Evolutionary conservation across 495 filamentous ascomycete genomes (phyloP), one percentile per base, ranked within the genome.

Genomic region (Lophium mytilinum): DNA sequence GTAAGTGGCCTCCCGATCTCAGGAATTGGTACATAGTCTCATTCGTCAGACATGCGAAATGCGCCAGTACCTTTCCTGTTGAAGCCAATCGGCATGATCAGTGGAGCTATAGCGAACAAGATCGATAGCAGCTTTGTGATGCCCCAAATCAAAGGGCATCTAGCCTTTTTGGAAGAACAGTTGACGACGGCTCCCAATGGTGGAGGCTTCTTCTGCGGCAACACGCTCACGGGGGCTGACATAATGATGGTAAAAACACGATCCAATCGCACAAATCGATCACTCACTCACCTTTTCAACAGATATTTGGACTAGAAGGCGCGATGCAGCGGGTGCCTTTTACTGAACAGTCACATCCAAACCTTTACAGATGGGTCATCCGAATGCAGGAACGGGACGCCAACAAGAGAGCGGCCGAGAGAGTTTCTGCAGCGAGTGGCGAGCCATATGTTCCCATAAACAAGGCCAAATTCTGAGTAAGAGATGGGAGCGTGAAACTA

Each of bases 11-110:
- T 21, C 40, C 30, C 19, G 45, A 24, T 37, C 4, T 12, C 17
- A 14, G 9, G n/a, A 1, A 3, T 39, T 19, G 19, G 56, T 12
- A 48, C 39, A 19, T 47, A 35, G 14, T 34, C n/a, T 21, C 33
- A 14, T 52, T 5, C 24, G 37, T 14, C 24, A 85, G 83, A 64
- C 11, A 74, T 96, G 50, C 82, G 80, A 57, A 77, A 79, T 11
- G 71, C 81, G 4, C 79, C 83, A 0, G 72, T 88, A 6, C 90
- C 90, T 1, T 95, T 95, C 79, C 90, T 95, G 76, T 73, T 96
- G 67, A 85, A 84, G 41, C 89, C 88, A 15, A 78, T 96, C 56
- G 85, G 87, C 9, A 67, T 71, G 12, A 78, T 96, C 56, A 85
- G 87, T 8, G 66, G 71, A 14, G 67, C 78, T 15, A 81, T 95